A percentile compares a stretch with the other conserved stretches of the same genome.
phyloP scores from a whole-genome alignment of 2,329 filamentous ascomycete species.

The Hymenoscyphus fructigenus region DNA sequence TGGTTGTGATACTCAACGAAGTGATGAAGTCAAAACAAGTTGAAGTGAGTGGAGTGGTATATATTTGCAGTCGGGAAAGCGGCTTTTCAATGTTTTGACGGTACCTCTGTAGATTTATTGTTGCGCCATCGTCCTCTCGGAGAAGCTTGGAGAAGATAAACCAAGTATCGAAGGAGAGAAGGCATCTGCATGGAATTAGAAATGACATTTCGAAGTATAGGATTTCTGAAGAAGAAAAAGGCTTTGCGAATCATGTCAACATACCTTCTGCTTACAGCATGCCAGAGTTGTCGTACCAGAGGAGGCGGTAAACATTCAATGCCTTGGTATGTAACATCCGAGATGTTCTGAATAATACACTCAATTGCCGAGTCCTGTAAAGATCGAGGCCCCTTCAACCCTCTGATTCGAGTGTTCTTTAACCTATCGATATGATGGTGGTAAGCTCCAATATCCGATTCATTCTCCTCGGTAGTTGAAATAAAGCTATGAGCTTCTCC shows the following conservation, averaged over 20 bases:
- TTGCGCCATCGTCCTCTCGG: constrained; percentile 16
- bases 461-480: neutral
- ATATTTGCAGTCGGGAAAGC: constrained; percentile 26
- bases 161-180: constrained; percentile 32
- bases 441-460: constrained; percentile 11
- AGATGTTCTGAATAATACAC: constrained; percentile 26
- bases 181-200: constrained; percentile 21
- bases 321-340: constrained; percentile 22
- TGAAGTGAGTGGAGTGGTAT: constrained; percentile 32
- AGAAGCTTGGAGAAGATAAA: constrained; percentile 32
- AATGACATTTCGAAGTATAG: neutral
- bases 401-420: constrained; percentile 14
- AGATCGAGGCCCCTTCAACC: constrained; percentile 23
- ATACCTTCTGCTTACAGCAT: constrained; percentile 27
- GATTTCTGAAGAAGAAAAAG: neutral
- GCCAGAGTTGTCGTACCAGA: constrained; percentile 27
- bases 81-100: constrained; percentile 27
- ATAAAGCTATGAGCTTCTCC: constrained; percentile 11
- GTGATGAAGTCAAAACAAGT: constrained; percentile 35
- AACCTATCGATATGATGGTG: constrained; percentile 13
- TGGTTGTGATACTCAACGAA: constrained; percentile 33
- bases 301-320: constrained; percentile 25
- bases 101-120: constrained; percentile 28
- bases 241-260: neutral
- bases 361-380: constrained; percentile 28